Conservation (phyloP, 371 early-diverging fungal species). For the Mucor irregularis region DNA sequence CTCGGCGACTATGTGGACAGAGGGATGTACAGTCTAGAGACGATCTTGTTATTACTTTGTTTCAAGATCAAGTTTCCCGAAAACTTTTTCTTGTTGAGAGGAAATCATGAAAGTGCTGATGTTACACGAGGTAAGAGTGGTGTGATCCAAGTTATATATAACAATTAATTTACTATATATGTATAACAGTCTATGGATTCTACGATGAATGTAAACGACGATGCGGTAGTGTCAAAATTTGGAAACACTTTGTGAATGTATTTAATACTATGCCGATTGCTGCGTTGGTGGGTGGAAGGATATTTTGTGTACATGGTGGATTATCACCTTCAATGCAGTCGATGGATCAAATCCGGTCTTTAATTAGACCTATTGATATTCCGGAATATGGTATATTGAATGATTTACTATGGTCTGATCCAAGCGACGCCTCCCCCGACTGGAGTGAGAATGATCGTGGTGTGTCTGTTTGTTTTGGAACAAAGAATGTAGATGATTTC, state of each 20-base stretch:
- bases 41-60: constrained; percentile 89
- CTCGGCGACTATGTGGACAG: constrained; percentile 98
- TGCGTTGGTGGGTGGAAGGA: constrained; percentile 90
- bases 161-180: not conserved
- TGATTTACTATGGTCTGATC: constrained; percentile 92
- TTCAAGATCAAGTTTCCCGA: constrained; percentile 97
- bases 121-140: constrained; percentile 78
- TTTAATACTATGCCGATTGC: constrained; percentile 97
- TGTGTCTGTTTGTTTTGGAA: constrained; percentile 93
- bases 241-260: constrained; percentile 94
- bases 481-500: constrained; percentile 83
- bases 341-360: constrained; percentile 87
- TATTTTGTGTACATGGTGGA: constrained; percentile 98
- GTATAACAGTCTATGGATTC: constrained; percentile 90
- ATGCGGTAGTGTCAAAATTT: constrained; percentile 82
- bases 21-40: constrained; percentile 94
- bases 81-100: constrained; percentile 94
- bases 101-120: constrained; percentile 97
- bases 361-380: constrained; percentile 90
- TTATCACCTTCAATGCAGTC: constrained; percentile 40
- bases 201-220: constrained; percentile 98
- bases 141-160: not conserved
- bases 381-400: constrained; percentile 89
- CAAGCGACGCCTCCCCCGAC: constrained; percentile 68
- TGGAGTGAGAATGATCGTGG: constrained; percentile 99